A percentile compares a stretch with the other conserved stretches of the same genome.
Conservation (phyloP, 2,329 filamentous ascomycete genomes). For the Helicocarpus griseus region DNA sequence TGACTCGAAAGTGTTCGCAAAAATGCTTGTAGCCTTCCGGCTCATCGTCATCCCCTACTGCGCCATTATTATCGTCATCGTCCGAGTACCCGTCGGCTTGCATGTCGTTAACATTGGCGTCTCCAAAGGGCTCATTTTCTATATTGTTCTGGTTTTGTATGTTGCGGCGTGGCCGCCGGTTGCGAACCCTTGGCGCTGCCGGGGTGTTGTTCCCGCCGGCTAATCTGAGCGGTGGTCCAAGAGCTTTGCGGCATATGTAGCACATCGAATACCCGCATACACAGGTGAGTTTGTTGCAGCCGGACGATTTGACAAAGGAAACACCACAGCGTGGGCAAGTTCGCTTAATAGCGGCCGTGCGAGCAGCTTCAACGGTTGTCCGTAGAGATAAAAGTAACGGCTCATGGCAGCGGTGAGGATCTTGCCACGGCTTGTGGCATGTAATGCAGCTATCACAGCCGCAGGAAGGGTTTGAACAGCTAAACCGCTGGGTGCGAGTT, state of each 20-base stretch:
- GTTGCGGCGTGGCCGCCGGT: background rate
- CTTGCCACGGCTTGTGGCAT: conserved; percentile 73
- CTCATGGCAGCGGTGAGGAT: conserved; percentile 85
- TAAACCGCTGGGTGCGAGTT: conserved; percentile 65
- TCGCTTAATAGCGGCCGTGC: conserved; percentile 87
- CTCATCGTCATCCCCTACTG: conserved; percentile 29
- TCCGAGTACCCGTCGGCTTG: background rate
- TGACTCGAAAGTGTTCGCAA: conserved; percentile 85
- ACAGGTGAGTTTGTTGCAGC: conserved; percentile 95
- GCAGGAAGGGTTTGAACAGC: conserved; percentile 63
- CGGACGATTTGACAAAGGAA: conserved; percentile 82
- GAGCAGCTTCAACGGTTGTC: conserved; percentile 82
- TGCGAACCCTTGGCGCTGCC: background rate
- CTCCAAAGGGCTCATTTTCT: conserved; percentile 30
- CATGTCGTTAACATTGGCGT: conserved; percentile 19
- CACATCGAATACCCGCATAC: conserved; percentile 97
- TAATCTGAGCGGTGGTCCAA: conserved; percentile 20
- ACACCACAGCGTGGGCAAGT: conserved; percentile 88
- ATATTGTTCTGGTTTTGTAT: conserved; percentile 3
- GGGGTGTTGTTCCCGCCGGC: background rate
- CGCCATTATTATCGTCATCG: conserved; percentile 6
- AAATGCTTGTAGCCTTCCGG: conserved; percentile 83
- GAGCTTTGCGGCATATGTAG: conserved; percentile 78
- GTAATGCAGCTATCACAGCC: conserved; percentile 63
- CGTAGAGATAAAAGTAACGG: conserved; percentile 71